Evolutionary conservation across 352 stramenopile species (phyloP), one percentile per base, ranked within the genome.

Genomic region (Elongisporangium prolatum): DNA sequence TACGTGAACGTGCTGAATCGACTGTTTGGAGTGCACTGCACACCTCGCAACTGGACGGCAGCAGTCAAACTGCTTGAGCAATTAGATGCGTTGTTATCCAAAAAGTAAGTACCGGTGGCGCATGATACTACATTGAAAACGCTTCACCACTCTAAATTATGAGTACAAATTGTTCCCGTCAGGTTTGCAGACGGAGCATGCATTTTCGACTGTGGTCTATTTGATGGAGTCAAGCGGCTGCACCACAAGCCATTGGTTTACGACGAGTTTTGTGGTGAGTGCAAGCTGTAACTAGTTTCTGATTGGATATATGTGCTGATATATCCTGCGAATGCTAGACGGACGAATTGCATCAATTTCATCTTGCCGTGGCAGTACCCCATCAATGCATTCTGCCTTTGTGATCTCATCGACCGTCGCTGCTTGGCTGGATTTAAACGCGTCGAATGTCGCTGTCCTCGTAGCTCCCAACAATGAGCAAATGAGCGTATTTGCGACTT

Each of bases 401-500:
- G 71, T 95, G 20, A 74, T 92, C 10, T 75, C 82, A 0, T 95
- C 86, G 18, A 95, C 86, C 3, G 84, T 93, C 3, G 75, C 86
- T 0, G 81, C 84, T 16, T 95, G 86, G 86, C 74, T 93, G 37
- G 86, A 92, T 47, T 57, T 93, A 20, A 89, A 89, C 8, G 66
- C 77, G 2, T 75, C 65, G 22, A 92, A 94, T 49, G 82, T 93
- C 25, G 84, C 80, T 13, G 85, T 95, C 49, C 67, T 95, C 25
- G 61, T 95, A 9, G 83, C 86, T 0, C 86, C 86, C 0, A 93
- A 90, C 62, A 91, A 93, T 47, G 84, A 95, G 38, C 86, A 95
- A 59, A 89, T 93, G 74, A 93, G 82, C 57, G 78, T 95, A 4
- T 95, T 92, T 69, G 77, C 84, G n/a, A 92, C 86, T 1, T 95